Evolutionary conservation across 805 yeast genomes (phyloP).

Genomic region (Ogataea allantospora): DNA sequence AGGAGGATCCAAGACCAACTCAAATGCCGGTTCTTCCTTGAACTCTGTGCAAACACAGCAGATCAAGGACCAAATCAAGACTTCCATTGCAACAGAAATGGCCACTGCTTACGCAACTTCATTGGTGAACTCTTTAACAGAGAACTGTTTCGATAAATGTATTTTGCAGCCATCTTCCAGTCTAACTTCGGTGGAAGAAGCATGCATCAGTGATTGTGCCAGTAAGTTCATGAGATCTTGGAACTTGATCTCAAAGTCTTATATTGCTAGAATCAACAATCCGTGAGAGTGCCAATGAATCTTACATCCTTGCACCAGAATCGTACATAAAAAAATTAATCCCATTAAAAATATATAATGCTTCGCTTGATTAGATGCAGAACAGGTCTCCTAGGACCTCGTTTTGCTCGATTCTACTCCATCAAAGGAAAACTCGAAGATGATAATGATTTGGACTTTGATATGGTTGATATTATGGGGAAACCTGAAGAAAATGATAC

Average conservation of each 20-base stretch:
- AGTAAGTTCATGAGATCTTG: conserved; percentile 89
- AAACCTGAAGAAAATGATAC: background rate
- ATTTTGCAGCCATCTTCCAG: conserved; percentile 56
- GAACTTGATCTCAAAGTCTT: conserved; percentile 78
- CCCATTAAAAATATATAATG: background rate
- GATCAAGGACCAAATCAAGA: conserved; percentile 61
- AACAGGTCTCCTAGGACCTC: background rate
- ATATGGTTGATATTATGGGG: conserved; percentile 3
- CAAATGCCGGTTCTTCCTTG: conserved; percentile 11
- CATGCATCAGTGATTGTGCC: conserved; percentile 74
- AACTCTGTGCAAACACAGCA: conserved; percentile 36
- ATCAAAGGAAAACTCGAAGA: conserved; percentile 22
- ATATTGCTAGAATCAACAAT: conserved; percentile 60
- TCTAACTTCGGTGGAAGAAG: conserved; percentile 50
- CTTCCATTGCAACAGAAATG: conserved; percentile 73
- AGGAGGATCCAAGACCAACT: conserved; percentile 23
- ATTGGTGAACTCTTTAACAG: conserved; percentile 78
- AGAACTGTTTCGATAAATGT: conserved; percentile 84
- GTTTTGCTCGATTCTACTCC: conserved; percentile 2
- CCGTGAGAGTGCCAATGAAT: conserved; percentile 5
- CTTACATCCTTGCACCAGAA: background rate
- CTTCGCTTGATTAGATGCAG: conserved; percentile 1
- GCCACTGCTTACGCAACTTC: conserved; percentile 92
- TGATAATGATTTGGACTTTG: conserved; percentile 25
- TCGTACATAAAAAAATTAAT: no score